Conservation (phyloP, 208 protist genomes). For the Blechomonas ayalai region DNA sequence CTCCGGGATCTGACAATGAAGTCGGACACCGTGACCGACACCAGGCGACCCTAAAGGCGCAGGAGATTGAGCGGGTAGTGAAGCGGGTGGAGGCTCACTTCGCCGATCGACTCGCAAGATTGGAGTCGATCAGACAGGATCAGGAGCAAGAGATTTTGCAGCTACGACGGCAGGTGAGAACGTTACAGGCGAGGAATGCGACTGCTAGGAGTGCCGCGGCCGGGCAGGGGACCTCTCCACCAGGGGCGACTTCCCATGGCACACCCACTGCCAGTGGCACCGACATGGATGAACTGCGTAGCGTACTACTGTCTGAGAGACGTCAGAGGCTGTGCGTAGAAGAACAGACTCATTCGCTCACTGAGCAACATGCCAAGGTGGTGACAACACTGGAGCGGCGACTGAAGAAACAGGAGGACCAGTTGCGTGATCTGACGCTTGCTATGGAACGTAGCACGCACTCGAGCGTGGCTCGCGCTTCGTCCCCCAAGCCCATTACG, state of each 20-base stretch:
- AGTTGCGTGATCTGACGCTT: slow-evolving; percentile 49
- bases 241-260: too few species aligned
- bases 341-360: slow-evolving; percentile 74
- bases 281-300: slow-evolving; percentile 29
- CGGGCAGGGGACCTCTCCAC: too few species aligned
- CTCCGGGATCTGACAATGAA: not conserved
- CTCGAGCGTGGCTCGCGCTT: too few species aligned
- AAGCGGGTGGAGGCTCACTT: slow-evolving; percentile 74
- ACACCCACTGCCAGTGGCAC: too few species aligned
- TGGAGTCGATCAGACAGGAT: slow-evolving; percentile 27
- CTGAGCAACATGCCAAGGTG: slow-evolving; percentile 73
- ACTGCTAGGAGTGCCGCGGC: too few species aligned
- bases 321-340: slow-evolving; percentile 75
- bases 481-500: too few species aligned
- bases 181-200: too few species aligned
- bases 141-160: slow-evolving; percentile 16
- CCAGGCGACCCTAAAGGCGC: slow-evolving; percentile 49
- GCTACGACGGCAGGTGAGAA: slow-evolving; percentile 6
- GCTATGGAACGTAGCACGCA: slow-evolving; percentile 34
- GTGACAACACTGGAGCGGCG: slow-evolving; percentile 64
- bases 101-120: slow-evolving; percentile 24
- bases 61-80: slow-evolving; percentile 81
- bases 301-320: slow-evolving; percentile 57
- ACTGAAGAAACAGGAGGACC: slow-evolving; percentile 67
- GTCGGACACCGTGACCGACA: slow-evolving; percentile 3